Evolutionary conservation across 306 rosid species (phyloP).

Genomic region (Fragaria vesca): DNA sequence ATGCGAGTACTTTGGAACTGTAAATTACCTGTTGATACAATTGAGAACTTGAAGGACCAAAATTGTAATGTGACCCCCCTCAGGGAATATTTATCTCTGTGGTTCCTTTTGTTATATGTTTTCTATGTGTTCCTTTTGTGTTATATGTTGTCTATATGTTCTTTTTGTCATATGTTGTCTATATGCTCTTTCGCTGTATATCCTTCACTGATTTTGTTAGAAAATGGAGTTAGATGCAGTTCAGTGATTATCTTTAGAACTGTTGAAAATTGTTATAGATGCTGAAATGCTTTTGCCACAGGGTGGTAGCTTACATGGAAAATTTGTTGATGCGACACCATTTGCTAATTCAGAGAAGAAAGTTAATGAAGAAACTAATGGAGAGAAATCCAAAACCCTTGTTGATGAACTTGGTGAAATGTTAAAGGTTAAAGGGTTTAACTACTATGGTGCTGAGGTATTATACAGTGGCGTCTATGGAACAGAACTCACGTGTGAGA

Average conservation of each 20-base stretch:
- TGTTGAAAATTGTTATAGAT: background rate
- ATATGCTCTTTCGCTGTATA: background rate
- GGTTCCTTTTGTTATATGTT: background rate
- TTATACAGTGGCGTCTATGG: conserved; percentile 94
- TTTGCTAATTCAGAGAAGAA: conserved; percentile 56
- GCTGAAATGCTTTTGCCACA: conserved; percentile 33
- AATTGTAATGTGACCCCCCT: background rate
- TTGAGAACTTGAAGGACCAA: background rate
- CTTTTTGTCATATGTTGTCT: background rate
- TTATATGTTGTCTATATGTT: background rate
- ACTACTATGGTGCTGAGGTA: conserved; percentile 87
- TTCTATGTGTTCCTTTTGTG: background rate
- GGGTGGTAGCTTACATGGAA: conserved; percentile 88
- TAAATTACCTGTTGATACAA: background rate
- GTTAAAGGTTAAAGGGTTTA: conserved; percentile 77
- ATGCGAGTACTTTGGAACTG: background rate
- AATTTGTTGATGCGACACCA: conserved; percentile 82
- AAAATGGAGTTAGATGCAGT: background rate
- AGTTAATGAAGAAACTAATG: conserved; percentile 32
- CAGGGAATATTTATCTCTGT: background rate
- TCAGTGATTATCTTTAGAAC: background rate
- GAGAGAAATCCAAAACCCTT: conserved; percentile 48
- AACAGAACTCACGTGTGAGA: conserved; percentile 80
- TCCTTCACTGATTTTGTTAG: background rate
- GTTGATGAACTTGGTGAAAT: conserved; percentile 82